These are phyloP conservation scores for Solanum lignicaule DNA, from an alignment of 257 asterid genomes.

Conservation along the genomic window DNA sequence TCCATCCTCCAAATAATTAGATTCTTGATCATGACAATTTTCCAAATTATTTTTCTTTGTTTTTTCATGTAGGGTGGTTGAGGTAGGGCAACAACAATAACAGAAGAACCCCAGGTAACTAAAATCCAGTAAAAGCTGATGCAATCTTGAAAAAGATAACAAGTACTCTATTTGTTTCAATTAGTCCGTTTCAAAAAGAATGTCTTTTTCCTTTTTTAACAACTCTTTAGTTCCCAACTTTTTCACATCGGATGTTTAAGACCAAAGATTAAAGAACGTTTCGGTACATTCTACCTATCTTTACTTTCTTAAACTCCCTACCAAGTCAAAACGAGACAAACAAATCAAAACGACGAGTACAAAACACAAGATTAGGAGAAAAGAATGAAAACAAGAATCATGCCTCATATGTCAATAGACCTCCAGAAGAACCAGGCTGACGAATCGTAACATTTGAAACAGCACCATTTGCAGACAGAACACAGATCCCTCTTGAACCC, in stretches of 20 bases:
- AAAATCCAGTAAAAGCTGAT: background rate
- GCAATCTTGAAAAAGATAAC: background rate
- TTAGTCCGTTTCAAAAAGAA: background rate
- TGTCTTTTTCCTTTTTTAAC: background rate
- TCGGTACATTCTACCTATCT: background rate
- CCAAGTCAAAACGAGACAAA: background rate
- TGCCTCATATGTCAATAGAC: constrained; percentile 82
- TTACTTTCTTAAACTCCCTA: background rate
- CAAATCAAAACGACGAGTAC: background rate
- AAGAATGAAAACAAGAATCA: background rate
- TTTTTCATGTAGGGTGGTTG: background rate
- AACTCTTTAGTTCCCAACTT: background rate
- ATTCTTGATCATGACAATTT: background rate
- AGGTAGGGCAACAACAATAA: background rate
- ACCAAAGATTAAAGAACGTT: background rate
- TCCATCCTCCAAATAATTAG: background rate
- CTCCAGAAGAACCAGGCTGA: constrained; percentile 94
- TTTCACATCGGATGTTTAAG: background rate
- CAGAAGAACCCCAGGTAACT: background rate
- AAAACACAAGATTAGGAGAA: background rate
- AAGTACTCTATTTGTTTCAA: background rate
- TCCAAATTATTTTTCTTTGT: background rate
- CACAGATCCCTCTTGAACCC: constrained; percentile 73
- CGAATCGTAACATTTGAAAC: constrained; percentile 85
- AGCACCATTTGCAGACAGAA: constrained; percentile 85